These are phyloP conservation scores for Apiotrichum brassicae DNA, from an alignment of 1,284 basidiomycete species.

Conservation along the genomic window DNA sequence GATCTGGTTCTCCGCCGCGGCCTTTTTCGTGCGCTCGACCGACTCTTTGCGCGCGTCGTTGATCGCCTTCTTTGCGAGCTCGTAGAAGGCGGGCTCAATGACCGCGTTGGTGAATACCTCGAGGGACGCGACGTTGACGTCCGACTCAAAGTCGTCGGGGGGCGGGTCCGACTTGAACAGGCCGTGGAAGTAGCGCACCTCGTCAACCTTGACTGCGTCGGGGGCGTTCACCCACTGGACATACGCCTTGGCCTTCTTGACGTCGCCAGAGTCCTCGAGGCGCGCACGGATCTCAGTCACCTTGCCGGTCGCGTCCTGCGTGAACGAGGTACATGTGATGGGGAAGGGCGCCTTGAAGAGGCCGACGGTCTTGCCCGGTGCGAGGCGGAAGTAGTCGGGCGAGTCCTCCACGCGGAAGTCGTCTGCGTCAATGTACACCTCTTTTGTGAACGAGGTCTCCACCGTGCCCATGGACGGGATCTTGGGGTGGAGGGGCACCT, in stretches of 20 bases:
- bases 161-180: constrained; percentile 94
- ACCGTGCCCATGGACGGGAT: constrained; percentile 78
- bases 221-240: constrained; percentile 98
- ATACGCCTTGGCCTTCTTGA: constrained; percentile 86
- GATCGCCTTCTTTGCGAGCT: constrained; percentile 66
- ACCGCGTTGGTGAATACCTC: constrained; percentile 73
- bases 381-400: constrained; percentile 94
- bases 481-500: constrained; percentile 94
- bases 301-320: constrained; percentile 64
- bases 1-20: constrained; percentile 44
- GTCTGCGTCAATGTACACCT: constrained; percentile 86
- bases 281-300: constrained; percentile 73
- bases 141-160: constrained; percentile 71
- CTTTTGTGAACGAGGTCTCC: constrained; percentile 78
- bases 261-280: constrained; percentile 58
- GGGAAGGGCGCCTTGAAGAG: constrained; percentile 92
- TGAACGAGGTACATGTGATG: constrained; percentile 87
- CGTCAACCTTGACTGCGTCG: constrained; percentile 68
- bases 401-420: constrained; percentile 91
- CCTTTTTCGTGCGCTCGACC: constrained; percentile 56
- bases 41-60: constrained; percentile 63
- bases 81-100: constrained; percentile 85
- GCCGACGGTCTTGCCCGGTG: constrained; percentile 94
- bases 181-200: constrained; percentile 86
- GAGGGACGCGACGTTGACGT: constrained; percentile 76